Conservation (phyloP, 805 yeast species). For the Metschnikowia similis region DNA sequence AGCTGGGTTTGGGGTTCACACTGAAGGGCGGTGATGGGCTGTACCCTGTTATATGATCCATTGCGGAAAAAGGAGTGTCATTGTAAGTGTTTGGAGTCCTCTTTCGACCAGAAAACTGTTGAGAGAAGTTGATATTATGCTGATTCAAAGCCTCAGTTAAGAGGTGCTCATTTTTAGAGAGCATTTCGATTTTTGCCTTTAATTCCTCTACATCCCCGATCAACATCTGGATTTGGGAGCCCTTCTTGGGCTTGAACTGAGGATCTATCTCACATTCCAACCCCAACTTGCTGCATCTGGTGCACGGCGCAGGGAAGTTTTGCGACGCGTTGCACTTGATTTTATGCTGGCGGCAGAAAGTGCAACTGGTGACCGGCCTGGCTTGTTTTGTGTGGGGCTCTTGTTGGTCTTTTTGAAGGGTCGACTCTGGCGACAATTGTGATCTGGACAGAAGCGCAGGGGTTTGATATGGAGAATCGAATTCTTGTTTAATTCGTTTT, state of each 20-base stretch:
- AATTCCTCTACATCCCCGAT: slow-evolving; percentile 82
- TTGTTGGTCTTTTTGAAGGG: not conserved
- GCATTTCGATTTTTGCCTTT: slow-evolving; percentile 63
- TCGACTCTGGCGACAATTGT: slow-evolving; percentile 2
- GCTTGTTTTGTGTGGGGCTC: slow-evolving; percentile 24
- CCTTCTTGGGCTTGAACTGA: slow-evolving; percentile 84
- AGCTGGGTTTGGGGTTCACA: not conserved
- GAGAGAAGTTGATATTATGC: slow-evolving; percentile 30
- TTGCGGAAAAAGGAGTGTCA: slow-evolving; percentile 11
- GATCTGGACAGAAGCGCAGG: slow-evolving; percentile 5
- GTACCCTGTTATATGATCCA: slow-evolving; percentile 16
- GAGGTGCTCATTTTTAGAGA: slow-evolving; percentile 59
- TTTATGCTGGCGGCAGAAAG: slow-evolving; percentile 92
- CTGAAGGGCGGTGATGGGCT: slow-evolving; percentile 6
- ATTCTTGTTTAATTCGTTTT: slow-evolving; percentile 12
- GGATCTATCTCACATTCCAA: slow-evolving; percentile 87
- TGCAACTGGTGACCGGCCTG: slow-evolving; percentile 88
- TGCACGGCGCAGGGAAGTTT: slow-evolving; percentile 75
- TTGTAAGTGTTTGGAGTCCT: slow-evolving; percentile 6
- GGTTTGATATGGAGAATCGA: slow-evolving; percentile 4
- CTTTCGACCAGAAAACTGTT: slow-evolving; percentile 6
- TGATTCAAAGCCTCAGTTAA: slow-evolving; percentile 60
- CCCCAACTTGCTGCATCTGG: slow-evolving; percentile 76
- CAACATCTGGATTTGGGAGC: slow-evolving; percentile 80
- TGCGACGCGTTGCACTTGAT: slow-evolving; percentile 90